These are phyloP conservation scores for Leptomonas seymouri DNA, from an alignment of 208 protist species.

Conservation along the genomic window DNA sequence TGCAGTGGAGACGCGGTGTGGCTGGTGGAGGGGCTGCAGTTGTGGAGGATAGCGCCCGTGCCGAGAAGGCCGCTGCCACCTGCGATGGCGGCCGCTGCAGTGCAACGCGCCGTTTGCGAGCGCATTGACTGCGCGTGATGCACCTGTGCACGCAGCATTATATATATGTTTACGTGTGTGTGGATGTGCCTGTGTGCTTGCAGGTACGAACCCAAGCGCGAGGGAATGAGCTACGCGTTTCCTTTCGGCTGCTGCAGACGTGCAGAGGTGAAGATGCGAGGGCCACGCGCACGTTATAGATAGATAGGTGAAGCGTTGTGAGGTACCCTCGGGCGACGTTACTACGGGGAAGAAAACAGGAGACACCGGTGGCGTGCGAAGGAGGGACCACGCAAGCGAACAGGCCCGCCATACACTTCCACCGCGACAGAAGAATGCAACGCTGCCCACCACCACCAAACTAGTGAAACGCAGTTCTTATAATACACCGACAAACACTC, in stretches of 20 bases:
- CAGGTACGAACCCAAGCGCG: not conserved
- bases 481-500: not conserved
- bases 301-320: too few species aligned
- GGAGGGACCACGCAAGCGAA: too few species aligned
- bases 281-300: too few species aligned
- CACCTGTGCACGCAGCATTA: conserved; percentile 31
- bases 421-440: too few species aligned
- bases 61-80: conserved; percentile 27
- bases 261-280: too few species aligned
- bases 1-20: conserved; percentile 16
- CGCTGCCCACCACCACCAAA: too few species aligned
- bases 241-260: too few species aligned
- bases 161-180: not conserved
- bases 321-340: too few species aligned
- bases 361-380: too few species aligned
- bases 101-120: conserved; percentile 26
- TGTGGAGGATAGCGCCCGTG: not conserved
- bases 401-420: not conserved
- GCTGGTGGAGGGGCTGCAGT: not conserved
- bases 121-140: conserved; percentile 20
- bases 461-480: too few species aligned
- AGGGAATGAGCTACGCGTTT: too few species aligned
- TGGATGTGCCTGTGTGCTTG: not conserved
- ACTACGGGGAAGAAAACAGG: too few species aligned
- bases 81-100: conserved; percentile 24